Evolutionary conservation across 2,329 filamentous ascomycete genomes (phyloP), one percentile per base, ranked within the genome.

Genomic region (Sporothrix phasma): DNA sequence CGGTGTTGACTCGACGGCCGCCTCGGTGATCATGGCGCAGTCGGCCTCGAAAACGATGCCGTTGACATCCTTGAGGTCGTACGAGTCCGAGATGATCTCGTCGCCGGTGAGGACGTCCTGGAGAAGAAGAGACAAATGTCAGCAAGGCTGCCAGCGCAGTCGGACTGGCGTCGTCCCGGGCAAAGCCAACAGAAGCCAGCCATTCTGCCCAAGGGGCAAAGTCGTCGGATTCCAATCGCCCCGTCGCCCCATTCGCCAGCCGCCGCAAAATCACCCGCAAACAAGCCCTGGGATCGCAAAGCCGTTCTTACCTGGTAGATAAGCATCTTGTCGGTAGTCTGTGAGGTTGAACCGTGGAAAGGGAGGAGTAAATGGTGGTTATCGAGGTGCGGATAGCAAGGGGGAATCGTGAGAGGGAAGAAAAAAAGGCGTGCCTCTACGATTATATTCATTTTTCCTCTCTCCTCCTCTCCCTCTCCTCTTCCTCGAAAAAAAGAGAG

Each of bases 81-180:
- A 97, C 71, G 89, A 94, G 81, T 97, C 93, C 74, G 94, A 95
- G 86, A 97, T 87, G 77, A 99, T 84, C 88, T 99, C 94, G 81
- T 97, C 93, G 70, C 81, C 90, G 78, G 85, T 89, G 79, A 97
- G 76, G 72, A 94, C 80, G 76, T 99, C 94, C 94, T 99, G 73
- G 34, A 11, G 11, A 19, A 54, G n/a, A 11, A n/a, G n/a, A 13
- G 5, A 17, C 29, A 13, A 10, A 19, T 26, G 59, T 62, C 47
- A 62, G 59, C 31, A 11, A 26, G 31, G 34, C 13, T 46, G 5
- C 13, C 7, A 37, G 29, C n/a, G 7, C 24, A 37, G 13, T 43
- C 29, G 17, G 34, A 15, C 26, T n/a, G 29, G 29, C 24, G 29
- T 2, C 3, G 15, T 17, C 17, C 7, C 29, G 15, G 15, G 29